phyloP scores from a whole-genome alignment of 2,329 filamentous ascomycete species.

The Pseudocercospora ulei region DNA sequence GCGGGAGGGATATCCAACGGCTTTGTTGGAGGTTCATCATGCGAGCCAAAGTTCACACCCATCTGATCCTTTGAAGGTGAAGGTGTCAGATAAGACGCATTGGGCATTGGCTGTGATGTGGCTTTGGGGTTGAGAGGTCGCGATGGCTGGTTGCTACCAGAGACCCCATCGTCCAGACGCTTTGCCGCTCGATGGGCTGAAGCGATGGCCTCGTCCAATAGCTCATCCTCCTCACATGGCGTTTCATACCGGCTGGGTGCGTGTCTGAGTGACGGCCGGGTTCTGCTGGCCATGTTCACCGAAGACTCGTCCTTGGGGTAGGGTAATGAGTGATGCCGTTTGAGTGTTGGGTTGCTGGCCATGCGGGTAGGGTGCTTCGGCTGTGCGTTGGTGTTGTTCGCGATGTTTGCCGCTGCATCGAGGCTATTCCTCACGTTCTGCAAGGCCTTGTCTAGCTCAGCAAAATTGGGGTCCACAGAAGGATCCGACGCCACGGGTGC shows the following conservation, averaged over 20 bases:
- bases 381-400: constrained; percentile 30
- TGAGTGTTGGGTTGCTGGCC: constrained; percentile 41
- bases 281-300: constrained; percentile 63
- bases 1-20: constrained; percentile 60
- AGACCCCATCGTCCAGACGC: constrained; percentile 50
- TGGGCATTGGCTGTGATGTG: constrained; percentile 52
- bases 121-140: constrained; percentile 51
- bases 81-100: constrained; percentile 53
- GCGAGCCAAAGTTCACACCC: constrained; percentile 60
- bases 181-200: constrained; percentile 67
- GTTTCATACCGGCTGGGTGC: constrained; percentile 82
- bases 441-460: constrained; percentile 52
- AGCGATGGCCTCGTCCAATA: constrained; percentile 77
- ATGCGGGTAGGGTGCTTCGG: constrained; percentile 33
- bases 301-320: constrained; percentile 38
- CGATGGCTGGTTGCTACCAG: constrained; percentile 27
- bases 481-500: constrained; percentile 39
- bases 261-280: constrained; percentile 61
- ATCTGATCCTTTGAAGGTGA: constrained; percentile 76
- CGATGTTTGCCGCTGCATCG: constrained; percentile 37
- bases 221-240: constrained; percentile 90
- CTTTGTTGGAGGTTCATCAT: constrained; percentile 55
- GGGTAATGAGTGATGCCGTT: constrained; percentile 43
- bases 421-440: constrained; percentile 52
- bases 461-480: constrained; percentile 45